A percentile compares a stretch with the other conserved stretches of the same genome.
Conservation (phyloP, 805 yeast genomes). For the Danielia oregonensis region DNA sequence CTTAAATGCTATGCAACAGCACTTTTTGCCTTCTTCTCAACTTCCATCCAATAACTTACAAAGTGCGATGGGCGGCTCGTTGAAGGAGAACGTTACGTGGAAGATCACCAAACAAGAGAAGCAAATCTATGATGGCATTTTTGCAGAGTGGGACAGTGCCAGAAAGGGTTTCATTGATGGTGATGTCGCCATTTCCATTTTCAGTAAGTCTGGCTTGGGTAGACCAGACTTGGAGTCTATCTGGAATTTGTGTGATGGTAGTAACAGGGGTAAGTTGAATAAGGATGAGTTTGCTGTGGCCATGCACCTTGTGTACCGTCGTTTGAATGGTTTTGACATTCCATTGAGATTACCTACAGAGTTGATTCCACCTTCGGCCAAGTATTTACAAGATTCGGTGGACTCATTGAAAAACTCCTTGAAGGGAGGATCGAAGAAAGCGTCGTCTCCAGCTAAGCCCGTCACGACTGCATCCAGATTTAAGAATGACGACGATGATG, state of each 20-base stretch:
- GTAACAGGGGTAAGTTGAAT: constrained; percentile 77
- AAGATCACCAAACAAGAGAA: constrained; percentile 88
- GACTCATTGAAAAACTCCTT: constrained; percentile 66
- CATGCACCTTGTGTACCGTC: constrained; percentile 92
- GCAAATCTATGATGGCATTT: constrained; percentile 78
- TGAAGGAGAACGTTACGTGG: constrained; percentile 61
- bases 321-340: constrained; percentile 82
- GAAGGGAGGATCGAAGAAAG: constrained; percentile 31
- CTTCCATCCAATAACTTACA: constrained; percentile 36
- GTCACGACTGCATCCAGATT: constrained; percentile 39
- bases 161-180: constrained; percentile 73
- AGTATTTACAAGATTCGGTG: constrained; percentile 67
- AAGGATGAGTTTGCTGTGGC: constrained; percentile 94
- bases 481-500: constrained; percentile 71
- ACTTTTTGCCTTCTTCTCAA: constrained; percentile 56
- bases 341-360: constrained; percentile 85
- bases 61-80: constrained; percentile 38
- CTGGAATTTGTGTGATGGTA: constrained; percentile 85
- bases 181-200: constrained; percentile 75
- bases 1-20: constrained; percentile 59
- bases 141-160: constrained; percentile 77
- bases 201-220: constrained; percentile 85
- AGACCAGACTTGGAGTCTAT: constrained; percentile 84
- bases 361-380: constrained; percentile 81
- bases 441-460: constrained; percentile 13